Base-by-base conservation (phyloP, 495 filamentous ascomycete species). In the Penicillium mononematosum region DNA sequence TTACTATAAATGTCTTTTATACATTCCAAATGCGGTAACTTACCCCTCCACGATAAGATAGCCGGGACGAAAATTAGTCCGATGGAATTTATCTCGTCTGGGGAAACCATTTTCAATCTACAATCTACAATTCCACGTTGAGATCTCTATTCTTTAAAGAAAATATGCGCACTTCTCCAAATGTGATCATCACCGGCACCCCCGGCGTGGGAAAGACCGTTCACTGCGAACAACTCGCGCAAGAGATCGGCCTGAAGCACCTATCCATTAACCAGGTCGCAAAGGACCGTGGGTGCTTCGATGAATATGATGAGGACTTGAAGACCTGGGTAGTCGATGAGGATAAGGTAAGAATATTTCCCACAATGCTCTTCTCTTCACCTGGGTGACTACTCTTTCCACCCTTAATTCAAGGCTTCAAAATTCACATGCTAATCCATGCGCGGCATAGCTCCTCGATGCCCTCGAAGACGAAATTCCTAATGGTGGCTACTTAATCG, bases 261-360 rank as follows among this genome's bases (percentile, higher is more conserved):
- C 72, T 98, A 6, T 85, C 84, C n/a, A 83, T 98, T 67, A 98
- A 98, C 71, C 78, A 93, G 48, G 75, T 97, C 45, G 91, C 92
- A 61, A 96, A 96, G 70, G 87, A 94, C 51, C 81, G 83, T 31
- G 83, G 78, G 36, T 96, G 90, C 66, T 87, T 91, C 58, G 90
- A 95, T 53, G 88, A 87, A 14, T 96, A 84, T 71, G 90, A 96
- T 58, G 86, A 94, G 17, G 88, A 91, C 72, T 82, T 84, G 39
- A 81, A 89, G 73, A 90, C 87, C 63, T 96, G 89, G 88, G 88
- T 97, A 47, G 92, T 98, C 20, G 92, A 98, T 69, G 94, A 98
- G 69, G 93, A 98, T 68, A 96, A 96, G 82, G 92, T 92, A 67
- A 11, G 20, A 25, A n/a, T 9, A 1, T n/a, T n/a, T 34, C 29